A percentile compares a stretch with the other conserved stretches of the same genome.
phyloP scores from a whole-genome alignment of 441 rosid genomes.

The Aquilaria agallochum region DNA sequence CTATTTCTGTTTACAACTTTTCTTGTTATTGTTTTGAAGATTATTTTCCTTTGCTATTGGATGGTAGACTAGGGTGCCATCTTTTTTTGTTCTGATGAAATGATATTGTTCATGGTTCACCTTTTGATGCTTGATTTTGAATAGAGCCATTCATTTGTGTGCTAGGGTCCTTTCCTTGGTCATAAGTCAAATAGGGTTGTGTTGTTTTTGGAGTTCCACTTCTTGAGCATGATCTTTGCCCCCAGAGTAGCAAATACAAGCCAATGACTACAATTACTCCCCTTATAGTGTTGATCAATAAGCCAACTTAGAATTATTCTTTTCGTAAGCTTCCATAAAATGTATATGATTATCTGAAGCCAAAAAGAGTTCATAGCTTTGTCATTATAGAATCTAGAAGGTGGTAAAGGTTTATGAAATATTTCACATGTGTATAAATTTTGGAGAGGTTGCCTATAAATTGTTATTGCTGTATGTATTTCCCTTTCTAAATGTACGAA shows the following conservation, averaged over 20 bases:
- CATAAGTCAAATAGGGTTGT: conserved; percentile 6
- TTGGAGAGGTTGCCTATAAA: no score
- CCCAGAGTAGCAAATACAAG: conserved; percentile 56
- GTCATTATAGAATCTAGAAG: no score
- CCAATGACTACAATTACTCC: conserved; percentile 45
- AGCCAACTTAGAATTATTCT: not conserved
- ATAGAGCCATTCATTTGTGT: conserved; percentile 12
- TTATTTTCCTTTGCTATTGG: not conserved
- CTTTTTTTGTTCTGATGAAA: not conserved
- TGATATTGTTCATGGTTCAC: conserved; percentile 12
- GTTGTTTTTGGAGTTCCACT: conserved; percentile 7
- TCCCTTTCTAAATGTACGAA: no score
- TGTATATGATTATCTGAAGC: no score
- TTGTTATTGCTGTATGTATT: no score
- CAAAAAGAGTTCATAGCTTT: no score
- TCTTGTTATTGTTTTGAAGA: conserved; percentile 11
- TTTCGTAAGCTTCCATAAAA: no score
- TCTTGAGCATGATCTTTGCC: conserved; percentile 47
- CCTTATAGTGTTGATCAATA: conserved; percentile 44
- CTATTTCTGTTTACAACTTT: not conserved
- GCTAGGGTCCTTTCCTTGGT: conserved; percentile 15
- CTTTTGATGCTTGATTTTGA: conserved; percentile 15
- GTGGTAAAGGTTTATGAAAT: no score
- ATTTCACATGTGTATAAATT: no score
- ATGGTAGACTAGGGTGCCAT: no score